Percentiles rank a stretch among this genome's conserved stretches.
phyloP scores from a whole-genome alignment of 257 asterid genomes.

The Eucommia ulmoides region DNA sequence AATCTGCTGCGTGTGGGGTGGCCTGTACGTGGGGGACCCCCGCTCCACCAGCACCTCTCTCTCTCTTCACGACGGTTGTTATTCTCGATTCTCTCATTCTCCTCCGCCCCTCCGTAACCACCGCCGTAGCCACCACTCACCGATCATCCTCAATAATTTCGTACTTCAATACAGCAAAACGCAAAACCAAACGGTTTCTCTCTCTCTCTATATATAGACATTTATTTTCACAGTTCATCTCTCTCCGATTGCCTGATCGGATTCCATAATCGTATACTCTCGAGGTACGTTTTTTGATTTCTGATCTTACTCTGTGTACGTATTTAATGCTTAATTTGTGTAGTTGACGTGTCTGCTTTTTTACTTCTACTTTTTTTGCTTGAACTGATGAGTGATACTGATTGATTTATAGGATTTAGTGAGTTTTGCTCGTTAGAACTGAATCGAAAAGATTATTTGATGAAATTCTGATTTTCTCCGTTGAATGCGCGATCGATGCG shows the following conservation, averaged over 20 bases:
- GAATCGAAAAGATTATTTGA: too few species aligned
- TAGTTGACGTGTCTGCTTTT: neutral
- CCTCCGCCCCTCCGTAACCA: neutral
- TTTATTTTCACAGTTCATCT: neutral
- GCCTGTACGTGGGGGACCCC: too few species aligned
- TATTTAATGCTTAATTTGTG: too few species aligned
- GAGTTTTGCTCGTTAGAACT: neutral
- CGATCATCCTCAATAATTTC: slow-evolving; percentile 13
- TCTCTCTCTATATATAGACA: neutral
- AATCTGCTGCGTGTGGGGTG: too few species aligned
- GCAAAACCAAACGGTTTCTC: too few species aligned
- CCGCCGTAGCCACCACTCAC: neutral
- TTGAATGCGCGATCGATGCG: too few species aligned
- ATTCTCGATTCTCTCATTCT: neutral
- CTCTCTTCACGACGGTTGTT: too few species aligned
- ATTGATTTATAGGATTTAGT: neutral
- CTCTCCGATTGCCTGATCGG: slow-evolving; percentile 6
- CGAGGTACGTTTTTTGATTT: slow-evolving; percentile 6
- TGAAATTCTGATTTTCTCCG: too few species aligned
- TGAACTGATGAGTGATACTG: neutral
- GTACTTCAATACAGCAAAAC: too few species aligned
- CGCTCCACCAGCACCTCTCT: too few species aligned
- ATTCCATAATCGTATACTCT: neutral
- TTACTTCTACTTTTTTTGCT: neutral
- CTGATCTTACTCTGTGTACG: neutral